Percentiles rank a stretch among this genome's conserved stretches.
Conservation (phyloP, 371 early-diverging fungal genomes). For the Rhizopus delemar region DNA sequence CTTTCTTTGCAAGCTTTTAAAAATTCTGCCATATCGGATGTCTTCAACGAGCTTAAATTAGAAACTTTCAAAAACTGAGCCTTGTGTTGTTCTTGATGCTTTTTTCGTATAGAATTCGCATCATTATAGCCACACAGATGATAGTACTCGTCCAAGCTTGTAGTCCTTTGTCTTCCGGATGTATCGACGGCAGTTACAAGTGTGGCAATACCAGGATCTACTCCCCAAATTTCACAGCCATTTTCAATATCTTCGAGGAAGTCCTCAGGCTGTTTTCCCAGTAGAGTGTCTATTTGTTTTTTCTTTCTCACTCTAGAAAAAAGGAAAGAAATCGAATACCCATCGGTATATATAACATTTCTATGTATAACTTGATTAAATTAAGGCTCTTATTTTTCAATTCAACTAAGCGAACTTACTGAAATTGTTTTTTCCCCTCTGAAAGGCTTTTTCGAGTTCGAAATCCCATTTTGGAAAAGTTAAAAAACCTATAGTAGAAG, state of each 20-base stretch:
- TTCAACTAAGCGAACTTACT: neutral
- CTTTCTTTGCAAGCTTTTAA: neutral
- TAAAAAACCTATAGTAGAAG: slow-evolving; percentile 1
- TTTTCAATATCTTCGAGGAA: neutral
- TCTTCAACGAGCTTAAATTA: neutral
- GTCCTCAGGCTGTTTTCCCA: neutral
- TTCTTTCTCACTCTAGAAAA: neutral
- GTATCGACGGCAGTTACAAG: neutral
- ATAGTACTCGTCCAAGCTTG: neutral
- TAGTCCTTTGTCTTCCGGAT: neutral
- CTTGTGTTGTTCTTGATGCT: too few species aligned
- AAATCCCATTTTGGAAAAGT: slow-evolving; percentile 4
- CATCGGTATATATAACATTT: neutral
- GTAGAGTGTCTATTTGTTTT: neutral
- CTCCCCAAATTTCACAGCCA: neutral
- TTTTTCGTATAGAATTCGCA: too few species aligned
- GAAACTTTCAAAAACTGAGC: too few species aligned
- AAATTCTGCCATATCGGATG: neutral
- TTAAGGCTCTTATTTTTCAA: too few species aligned
- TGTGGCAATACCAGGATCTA: neutral
- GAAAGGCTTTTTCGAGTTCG: neutral
- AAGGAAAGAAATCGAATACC: slow-evolving; percentile 5
- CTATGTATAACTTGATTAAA: neutral
- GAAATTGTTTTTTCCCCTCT: neutral
- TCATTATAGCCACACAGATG: too few species aligned